phyloP scores from a whole-genome alignment of 108 stramenopile species.

The Conticribra guillardii region DNA sequence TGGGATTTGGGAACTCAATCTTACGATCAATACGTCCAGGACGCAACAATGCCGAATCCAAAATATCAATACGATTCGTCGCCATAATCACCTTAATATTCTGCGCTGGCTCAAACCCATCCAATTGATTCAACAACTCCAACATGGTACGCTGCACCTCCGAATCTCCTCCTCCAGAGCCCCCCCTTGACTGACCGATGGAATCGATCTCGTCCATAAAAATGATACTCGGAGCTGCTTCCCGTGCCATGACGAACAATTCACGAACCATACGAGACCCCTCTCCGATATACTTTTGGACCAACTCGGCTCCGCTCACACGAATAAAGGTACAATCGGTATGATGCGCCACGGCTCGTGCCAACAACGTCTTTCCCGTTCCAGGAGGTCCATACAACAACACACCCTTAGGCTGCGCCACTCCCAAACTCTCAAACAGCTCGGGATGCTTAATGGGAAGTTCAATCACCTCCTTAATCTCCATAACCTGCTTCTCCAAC shows the following conservation, averaged over 20 bases:
- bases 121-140: slow-evolving; percentile 98
- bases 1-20: slow-evolving; percentile 97
- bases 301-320: slow-evolving; percentile 98
- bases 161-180: slow-evolving; percentile 91
- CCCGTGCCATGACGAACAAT: slow-evolving; percentile 99
- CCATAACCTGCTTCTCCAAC: slow-evolving; percentile 98
- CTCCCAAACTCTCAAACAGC: slow-evolving; percentile 97
- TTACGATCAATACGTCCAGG: slow-evolving; percentile 98
- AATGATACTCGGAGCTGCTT: slow-evolving; percentile 98
- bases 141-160: slow-evolving; percentile 99
- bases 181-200: slow-evolving; percentile 87
- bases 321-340: slow-evolving; percentile 99
- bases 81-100: slow-evolving; percentile 99
- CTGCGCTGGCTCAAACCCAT: slow-evolving; percentile 99
- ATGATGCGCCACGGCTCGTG: slow-evolving; percentile 99
- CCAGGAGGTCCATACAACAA: slow-evolving; percentile 99
- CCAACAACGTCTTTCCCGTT: slow-evolving; percentile 99
- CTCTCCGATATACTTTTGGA: slow-evolving; percentile 99
- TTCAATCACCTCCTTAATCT: slow-evolving; percentile 99
- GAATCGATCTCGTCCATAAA: slow-evolving; percentile 99
- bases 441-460: slow-evolving; percentile 99
- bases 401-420: slow-evolving; percentile 99
- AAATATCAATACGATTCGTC: slow-evolving; percentile 98
- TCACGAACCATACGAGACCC: slow-evolving; percentile 99
- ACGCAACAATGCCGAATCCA: slow-evolving; percentile 93